phyloP scores from a whole-genome alignment of 495 filamentous ascomycete genomes.

The Hypoxylon trugodes region DNA sequence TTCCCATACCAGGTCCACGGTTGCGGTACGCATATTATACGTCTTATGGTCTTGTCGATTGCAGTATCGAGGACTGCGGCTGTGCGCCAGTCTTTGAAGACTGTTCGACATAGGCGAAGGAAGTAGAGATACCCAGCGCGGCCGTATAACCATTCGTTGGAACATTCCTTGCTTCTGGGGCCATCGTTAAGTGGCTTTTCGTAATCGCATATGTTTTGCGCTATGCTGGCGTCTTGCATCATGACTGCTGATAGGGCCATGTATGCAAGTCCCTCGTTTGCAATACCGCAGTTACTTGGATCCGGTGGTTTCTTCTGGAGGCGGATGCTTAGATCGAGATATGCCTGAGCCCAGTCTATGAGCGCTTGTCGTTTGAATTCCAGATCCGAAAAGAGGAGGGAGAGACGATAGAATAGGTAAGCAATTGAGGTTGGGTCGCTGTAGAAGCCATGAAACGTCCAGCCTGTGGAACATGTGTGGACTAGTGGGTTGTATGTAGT shows the following conservation, averaged over 20 bases:
- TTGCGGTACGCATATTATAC: constrained; percentile 43
- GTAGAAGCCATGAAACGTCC: constrained; percentile 60
- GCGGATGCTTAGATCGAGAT: constrained; percentile 55
- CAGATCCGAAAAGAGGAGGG: constrained; percentile 56
- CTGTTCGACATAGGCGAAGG: constrained; percentile 53
- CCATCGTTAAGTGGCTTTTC: constrained; percentile 50
- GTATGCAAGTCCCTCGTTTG: constrained; percentile 62
- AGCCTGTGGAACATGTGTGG: constrained; percentile 37
- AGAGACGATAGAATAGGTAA: constrained; percentile 64
- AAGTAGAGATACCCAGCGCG: constrained; percentile 69
- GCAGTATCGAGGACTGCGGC: constrained; percentile 43
- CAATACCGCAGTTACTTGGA: constrained; percentile 59
- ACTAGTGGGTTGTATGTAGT: constrained; percentile 26
- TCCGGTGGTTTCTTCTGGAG: constrained; percentile 39
- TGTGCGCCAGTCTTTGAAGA: constrained; percentile 22
- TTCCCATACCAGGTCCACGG: constrained; percentile 67
- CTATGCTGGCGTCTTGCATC: constrained; percentile 52
- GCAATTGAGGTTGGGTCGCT: constrained; percentile 67
- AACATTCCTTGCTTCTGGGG: constrained; percentile 38
- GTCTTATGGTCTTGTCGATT: constrained; percentile 48
- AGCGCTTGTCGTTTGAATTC: constrained; percentile 53
- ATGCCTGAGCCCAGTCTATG: constrained; percentile 57
- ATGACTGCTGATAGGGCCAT: constrained; percentile 61
- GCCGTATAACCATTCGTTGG: constrained; percentile 66
- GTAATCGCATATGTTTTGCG: constrained; percentile 53